Conservation (phyloP, 176 grass and related monocot species). For the Themeda triandra region DNA sequence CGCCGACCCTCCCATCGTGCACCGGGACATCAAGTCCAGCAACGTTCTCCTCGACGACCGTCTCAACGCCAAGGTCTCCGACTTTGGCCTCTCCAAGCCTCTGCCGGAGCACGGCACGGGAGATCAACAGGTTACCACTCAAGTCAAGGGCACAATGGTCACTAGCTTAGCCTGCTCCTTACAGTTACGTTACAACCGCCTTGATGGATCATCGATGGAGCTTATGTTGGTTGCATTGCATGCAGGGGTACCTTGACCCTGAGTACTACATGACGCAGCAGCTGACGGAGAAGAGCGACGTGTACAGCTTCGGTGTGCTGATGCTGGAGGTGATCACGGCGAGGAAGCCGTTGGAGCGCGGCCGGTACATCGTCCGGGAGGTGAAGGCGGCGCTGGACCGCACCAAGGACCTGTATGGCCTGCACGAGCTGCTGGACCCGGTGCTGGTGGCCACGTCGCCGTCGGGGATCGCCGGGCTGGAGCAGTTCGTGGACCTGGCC, state of each 20-base stretch:
- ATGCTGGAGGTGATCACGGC: constrained; percentile 84
- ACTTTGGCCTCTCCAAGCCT: constrained; percentile 97
- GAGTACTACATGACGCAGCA: constrained; percentile 95
- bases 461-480: too few species aligned
- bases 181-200: too few species aligned
- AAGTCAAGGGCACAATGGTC: constrained; percentile 96
- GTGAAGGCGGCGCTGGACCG: too few species aligned
- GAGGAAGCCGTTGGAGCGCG: constrained; percentile 77
- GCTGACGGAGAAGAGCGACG: constrained; percentile 88
- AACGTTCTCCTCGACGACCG: constrained; percentile 80
- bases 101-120: too few species aligned
- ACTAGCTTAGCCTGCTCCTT: too few species aligned
- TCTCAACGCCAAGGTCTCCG: constrained; percentile 88
- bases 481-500: too few species aligned
- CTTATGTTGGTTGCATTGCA: not conserved
- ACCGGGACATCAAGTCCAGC: constrained; percentile 93
- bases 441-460: too few species aligned
- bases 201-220: too few species aligned
- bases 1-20: constrained; percentile 87
- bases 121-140: too few species aligned
- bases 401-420: too few species aligned
- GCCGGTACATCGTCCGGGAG: constrained; percentile 78
- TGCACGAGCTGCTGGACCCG: too few species aligned
- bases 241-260: constrained; percentile 95
- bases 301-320: constrained; percentile 84